Conservation (phyloP, 495 filamentous ascomycete genomes). For the Podospora fimiseda region DNA sequence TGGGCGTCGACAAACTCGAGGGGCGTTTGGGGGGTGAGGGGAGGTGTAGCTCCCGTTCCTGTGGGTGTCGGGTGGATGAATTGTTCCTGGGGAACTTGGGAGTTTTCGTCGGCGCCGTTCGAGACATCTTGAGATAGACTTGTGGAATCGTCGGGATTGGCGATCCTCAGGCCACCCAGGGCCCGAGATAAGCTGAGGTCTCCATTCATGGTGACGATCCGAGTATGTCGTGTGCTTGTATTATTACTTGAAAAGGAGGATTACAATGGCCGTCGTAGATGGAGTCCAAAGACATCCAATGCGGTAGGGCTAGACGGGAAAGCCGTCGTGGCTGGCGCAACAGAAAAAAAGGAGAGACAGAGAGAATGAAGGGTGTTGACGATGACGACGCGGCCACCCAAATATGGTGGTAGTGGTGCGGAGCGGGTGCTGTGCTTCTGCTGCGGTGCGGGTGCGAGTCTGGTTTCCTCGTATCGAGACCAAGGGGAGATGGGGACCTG, state of each 20-base stretch:
- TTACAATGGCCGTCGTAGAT: background rate
- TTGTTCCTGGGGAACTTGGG: constrained; percentile 2
- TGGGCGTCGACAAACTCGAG: constrained; percentile 5
- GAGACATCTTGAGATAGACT: constrained; percentile 43
- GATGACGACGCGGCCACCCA: background rate
- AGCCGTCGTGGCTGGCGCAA: background rate
- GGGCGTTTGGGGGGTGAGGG: constrained; percentile 1
- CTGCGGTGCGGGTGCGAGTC: background rate
- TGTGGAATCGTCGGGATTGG: constrained; percentile 86
- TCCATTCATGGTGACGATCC: constrained; percentile 61
- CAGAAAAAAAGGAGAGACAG: background rate
- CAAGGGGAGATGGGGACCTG: background rate
- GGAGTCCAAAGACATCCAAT: background rate
- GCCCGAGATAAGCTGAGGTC: constrained; percentile 90
- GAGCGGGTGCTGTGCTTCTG: background rate
- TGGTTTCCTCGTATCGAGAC: background rate
- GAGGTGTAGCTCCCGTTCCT: background rate
- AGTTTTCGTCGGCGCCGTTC: constrained; percentile 23
- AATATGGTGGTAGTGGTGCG: background rate
- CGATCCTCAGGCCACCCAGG: constrained; percentile 90
- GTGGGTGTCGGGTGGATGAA: background rate
- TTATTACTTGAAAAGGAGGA: background rate
- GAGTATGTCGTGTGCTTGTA: constrained; percentile 1
- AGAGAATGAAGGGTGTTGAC: background rate
- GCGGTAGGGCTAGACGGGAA: background rate